Percentiles rank a stretch among this genome's conserved stretches.
Evolutionary conservation across 257 asterid species (phyloP).

Genomic region (Lantana camara): DNA sequence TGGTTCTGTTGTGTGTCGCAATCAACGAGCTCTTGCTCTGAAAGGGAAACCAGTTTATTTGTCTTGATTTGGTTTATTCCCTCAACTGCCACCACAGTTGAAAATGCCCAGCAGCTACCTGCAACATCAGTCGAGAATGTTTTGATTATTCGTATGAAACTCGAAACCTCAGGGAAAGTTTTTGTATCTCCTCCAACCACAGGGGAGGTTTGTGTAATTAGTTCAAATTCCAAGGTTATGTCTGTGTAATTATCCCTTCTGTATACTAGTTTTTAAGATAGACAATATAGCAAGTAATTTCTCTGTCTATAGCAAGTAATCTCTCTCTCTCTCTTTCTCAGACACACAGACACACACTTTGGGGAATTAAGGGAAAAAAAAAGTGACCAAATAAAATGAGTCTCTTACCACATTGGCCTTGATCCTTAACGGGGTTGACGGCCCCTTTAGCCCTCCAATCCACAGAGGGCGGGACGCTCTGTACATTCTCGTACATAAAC

Average conservation of each 20-base stretch:
- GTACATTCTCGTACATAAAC: slow-evolving; percentile 59
- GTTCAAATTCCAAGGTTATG: no score
- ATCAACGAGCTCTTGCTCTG: slow-evolving; percentile 89
- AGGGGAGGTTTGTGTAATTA: no score
- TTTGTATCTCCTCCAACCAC: no score
- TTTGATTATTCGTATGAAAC: neutral
- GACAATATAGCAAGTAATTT: neutral
- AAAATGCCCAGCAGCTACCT: slow-evolving; percentile 99
- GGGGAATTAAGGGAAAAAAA: no score
- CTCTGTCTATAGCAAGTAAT: no score
- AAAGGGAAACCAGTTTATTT: slow-evolving; percentile 59
- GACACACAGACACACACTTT: no score
- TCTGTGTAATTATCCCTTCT: no score
- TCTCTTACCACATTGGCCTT: slow-evolving; percentile 81
- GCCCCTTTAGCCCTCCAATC: slow-evolving; percentile 92
- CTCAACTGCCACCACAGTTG: slow-evolving; percentile 83
- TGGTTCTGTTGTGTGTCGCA: slow-evolving; percentile 65
- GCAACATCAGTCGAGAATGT: neutral
- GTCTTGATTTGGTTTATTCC: slow-evolving; percentile 83
- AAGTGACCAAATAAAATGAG: neutral
- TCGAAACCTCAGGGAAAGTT: no score
- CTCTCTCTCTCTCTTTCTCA: no score
- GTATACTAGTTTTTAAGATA: no score
- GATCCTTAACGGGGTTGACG: slow-evolving; percentile 73
- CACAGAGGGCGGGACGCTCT: slow-evolving; percentile 56